Percentiles rank a stretch among this genome's conserved stretches.
phyloP scores from a whole-genome alignment of 306 rosid genomes.

The Lablab purpureus region DNA sequence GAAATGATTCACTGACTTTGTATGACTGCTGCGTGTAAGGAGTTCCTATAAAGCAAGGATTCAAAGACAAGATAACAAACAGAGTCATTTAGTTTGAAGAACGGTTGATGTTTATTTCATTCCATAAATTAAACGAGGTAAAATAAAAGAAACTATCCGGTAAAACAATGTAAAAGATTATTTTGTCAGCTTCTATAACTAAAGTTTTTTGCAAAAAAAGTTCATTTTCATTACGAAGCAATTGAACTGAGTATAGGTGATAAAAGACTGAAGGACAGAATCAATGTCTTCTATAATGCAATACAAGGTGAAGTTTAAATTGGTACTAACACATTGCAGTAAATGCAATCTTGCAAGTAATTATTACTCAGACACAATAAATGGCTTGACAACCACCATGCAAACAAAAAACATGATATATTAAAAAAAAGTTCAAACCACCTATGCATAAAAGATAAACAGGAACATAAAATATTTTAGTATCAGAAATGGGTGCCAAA shows the following conservation, averaged over 20 bases:
- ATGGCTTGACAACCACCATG: constrained; percentile 19
- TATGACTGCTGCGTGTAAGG: constrained; percentile 92
- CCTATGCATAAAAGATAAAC: constrained; percentile 1
- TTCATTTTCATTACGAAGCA: constrained; percentile 4
- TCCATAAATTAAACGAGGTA: background rate
- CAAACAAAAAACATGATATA: background rate
- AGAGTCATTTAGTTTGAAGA: constrained; percentile 21
- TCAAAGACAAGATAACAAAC: constrained; percentile 33
- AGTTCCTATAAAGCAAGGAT: constrained; percentile 64
- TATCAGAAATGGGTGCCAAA: background rate
- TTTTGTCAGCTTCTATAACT: constrained; percentile 13
- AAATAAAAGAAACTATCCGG: background rate
- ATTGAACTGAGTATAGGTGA: background rate
- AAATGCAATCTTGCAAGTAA: background rate
- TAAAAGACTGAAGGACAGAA: constrained; percentile 21
- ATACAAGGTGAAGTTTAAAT: constrained; percentile 4
- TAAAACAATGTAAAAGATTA: constrained; percentile 6
- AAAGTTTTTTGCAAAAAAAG: constrained; percentile 1
- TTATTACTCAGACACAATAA: constrained; percentile 3
- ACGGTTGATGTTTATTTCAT: constrained; percentile 10
- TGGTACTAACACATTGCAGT: constrained; percentile 9
- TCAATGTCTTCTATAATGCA: constrained; percentile 8
- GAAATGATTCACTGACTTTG: constrained; percentile 93
- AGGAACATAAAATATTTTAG: background rate
- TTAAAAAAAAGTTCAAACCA: constrained; percentile 14